Evolutionary conservation across 2,329 filamentous ascomycete genomes (phyloP).

Genomic region (Pseudodiploospora longispora): DNA sequence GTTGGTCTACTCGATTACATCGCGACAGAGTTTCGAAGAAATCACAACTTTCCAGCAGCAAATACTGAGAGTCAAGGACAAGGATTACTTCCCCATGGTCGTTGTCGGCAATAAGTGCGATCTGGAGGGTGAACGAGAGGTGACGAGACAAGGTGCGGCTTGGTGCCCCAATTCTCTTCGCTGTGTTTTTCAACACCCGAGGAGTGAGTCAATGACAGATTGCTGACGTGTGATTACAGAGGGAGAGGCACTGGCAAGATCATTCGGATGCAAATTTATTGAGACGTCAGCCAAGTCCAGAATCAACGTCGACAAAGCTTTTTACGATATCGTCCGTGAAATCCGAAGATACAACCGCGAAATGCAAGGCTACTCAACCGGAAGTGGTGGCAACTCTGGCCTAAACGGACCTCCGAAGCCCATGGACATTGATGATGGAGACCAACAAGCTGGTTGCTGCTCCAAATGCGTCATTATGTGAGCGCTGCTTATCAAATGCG

Average conservation of each 20-base stretch:
- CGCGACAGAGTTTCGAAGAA: conserved; percentile 94
- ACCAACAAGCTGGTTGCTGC: conserved; percentile 70
- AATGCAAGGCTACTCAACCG: conserved; percentile 79
- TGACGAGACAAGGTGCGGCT: conserved; percentile 79
- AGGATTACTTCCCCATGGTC: conserved; percentile 99
- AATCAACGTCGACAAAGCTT: conserved; percentile 96
- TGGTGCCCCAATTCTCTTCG: conserved; percentile 1
- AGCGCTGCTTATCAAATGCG: conserved; percentile 17
- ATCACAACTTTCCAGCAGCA: conserved; percentile 99
- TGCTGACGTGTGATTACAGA: conserved; percentile 45
- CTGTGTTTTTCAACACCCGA: neutral
- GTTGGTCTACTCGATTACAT: conserved; percentile 96
- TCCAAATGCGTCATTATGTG: conserved; percentile 84
- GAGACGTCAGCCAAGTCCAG: conserved; percentile 97
- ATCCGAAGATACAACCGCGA: conserved; percentile 98
- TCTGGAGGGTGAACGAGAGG: conserved; percentile 85
- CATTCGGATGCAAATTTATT: conserved; percentile 96
- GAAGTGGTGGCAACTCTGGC: conserved; percentile 56
- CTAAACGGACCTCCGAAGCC: conserved; percentile 57
- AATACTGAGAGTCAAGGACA: conserved; percentile 97
- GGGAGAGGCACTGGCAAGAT: conserved; percentile 76
- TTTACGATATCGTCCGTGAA: conserved; percentile 96
- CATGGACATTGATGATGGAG: conserved; percentile 69
- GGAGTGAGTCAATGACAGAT: neutral
- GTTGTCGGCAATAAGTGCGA: conserved; percentile 99